Evolutionary conservation across 805 yeast species (phyloP), one percentile per base, ranked within the genome.

Genomic region (Cyberlindnera veronae): DNA sequence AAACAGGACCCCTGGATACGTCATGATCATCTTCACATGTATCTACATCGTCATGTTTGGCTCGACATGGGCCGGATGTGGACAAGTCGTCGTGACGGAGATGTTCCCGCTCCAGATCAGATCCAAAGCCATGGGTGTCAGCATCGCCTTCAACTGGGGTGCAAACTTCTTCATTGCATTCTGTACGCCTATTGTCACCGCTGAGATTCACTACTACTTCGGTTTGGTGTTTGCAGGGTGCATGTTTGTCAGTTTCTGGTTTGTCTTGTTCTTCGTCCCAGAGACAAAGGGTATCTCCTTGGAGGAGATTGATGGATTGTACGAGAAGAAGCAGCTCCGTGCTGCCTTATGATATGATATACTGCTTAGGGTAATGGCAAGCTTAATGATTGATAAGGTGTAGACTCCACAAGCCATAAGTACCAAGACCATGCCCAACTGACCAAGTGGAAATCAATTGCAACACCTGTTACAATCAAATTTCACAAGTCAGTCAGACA

Each of bases 241-340:
- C 51, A 60, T 72, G 57, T 54, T 73, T 27, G 64, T 49, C 18
- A 52, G 60, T 20, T 48, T 79, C 57, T 68, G 61, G 39, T 69
- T 71, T 51, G 57, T 70, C 19, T 68, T 74, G 5, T 67, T 85
- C 68, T 71, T 74, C 49, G 79, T 85, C 42, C 77, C 78, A 49
- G 95, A 85, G 65, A 85, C 95, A 36, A 83, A 81, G 68, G 91
- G 93, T 38, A 72, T 84, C 53, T 72, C 84, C 29, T 72, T 85
- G 58, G 95, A 85, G 66, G 87, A 85, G 62, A 85, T 85, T 45
- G 87, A 84, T 57, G 76, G 70, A 48, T 65, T 79, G 67, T 71
- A 66, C 15, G 63, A 71, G 26, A 36, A 66, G 63, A 47, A 62
- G 57, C 32, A 39, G 10, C 35, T 39, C 13, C 14, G 28, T 24